Base-by-base conservation (phyloP, 1,284 basidiomycete species). In the Neonothopanus nambi region DNA sequence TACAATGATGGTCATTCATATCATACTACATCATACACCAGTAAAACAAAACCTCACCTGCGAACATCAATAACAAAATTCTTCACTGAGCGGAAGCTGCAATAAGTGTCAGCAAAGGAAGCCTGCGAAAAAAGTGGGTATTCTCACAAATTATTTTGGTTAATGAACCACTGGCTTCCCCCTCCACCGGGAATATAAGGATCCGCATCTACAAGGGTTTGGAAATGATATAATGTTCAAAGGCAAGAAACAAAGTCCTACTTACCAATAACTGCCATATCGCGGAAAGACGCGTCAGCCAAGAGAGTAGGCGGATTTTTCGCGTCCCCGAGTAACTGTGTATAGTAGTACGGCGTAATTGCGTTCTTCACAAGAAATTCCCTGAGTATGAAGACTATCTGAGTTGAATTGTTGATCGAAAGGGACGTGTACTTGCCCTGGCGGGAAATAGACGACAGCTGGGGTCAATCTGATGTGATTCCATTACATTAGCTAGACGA, bases 121-220 rank as follows among this genome's bases (percentile, higher is more conserved):
- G 26, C 18, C n/a, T 37, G n/a, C 12, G 28, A 21, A 11, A 12
- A 18, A 43, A 26, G 44, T 15, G 35, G 23, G n/a, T n/a, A 38
- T 20, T 65, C 74, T 56, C 59, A 77, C 73, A 84, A 82, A 66
- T 82, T 84, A 67, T 83, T 78, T 64, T 83, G 80, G 60, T 79
- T 78, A 21, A 67, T 61, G 15, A 43, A 52, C 72, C 73, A 80
- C 56, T 81, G 73, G 1, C 70, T 70, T 12, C 76, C 77, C 17
- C 59, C 57, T 24, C 70, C 72, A 45, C 61, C 62, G 5, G 70
- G 64, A 53, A 75, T 74, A 61, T 76, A 78, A 4, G 77, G 77
- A 55, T 80, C 74, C 18, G 71, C 76, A 57, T 79, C 77, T 77
- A 30, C 1, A 11, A 35, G 35, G 36, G 3, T 54, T 28, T 23